Evolutionary conservation across 805 yeast genomes (phyloP).

Genomic region (Torulaspora indica): DNA sequence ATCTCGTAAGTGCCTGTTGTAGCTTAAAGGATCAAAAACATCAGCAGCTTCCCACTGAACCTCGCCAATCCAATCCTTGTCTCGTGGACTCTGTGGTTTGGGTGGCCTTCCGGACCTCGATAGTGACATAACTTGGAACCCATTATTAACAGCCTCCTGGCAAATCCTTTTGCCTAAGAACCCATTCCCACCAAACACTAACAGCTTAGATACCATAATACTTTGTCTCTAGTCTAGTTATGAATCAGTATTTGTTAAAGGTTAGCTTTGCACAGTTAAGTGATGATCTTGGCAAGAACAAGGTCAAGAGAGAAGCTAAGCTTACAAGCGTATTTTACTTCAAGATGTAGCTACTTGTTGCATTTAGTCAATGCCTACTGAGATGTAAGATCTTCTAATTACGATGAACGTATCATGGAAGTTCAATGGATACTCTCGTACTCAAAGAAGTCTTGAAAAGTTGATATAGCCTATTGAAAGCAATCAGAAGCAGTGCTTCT

Average conservation of each 20-base stretch:
- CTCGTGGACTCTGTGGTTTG: constrained; percentile 25
- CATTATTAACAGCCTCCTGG: constrained; percentile 56
- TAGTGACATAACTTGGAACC: constrained; percentile 64
- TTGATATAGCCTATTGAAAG: constrained; percentile 47
- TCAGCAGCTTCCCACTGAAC: constrained; percentile 68
- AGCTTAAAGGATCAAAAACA: constrained; percentile 59
- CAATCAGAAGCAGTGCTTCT: background rate
- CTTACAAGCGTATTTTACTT: background rate
- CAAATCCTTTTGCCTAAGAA: constrained; percentile 72
- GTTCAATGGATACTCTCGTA: constrained; percentile 43
- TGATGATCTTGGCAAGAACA: background rate
- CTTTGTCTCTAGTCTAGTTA: background rate
- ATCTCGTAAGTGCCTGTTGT: constrained; percentile 43
- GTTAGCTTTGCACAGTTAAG: background rate
- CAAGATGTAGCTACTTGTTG: background rate
- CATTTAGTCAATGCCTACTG: background rate
- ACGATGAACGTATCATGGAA: constrained; percentile 25
- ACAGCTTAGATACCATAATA: constrained; percentile 33
- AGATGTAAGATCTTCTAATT: constrained; percentile 32
- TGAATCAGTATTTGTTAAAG: background rate
- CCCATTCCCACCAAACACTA: constrained; percentile 87
- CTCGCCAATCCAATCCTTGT: constrained; percentile 47
- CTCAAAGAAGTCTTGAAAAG: constrained; percentile 47
- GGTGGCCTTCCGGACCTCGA: constrained; percentile 59
- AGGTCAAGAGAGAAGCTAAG: background rate